Base-by-base conservation (phyloP, 2,329 filamentous ascomycete species). In the Phaeoacremonium minimum region DNA sequence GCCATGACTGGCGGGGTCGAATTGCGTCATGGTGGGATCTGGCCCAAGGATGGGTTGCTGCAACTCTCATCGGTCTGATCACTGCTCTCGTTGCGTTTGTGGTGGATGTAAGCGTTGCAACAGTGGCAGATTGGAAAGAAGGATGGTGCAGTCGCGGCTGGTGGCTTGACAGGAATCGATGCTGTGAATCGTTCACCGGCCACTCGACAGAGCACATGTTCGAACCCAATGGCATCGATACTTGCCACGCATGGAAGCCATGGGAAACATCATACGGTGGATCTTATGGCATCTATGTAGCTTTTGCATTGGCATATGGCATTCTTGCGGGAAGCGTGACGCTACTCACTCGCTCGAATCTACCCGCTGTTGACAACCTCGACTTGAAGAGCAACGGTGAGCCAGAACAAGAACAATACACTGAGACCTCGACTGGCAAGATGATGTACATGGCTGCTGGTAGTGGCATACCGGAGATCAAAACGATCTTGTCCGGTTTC, bases 401-500 rank as follows among this genome's bases (percentile, higher is more conserved):
- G n/a, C 22, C 22, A 9, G n/a, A n/a, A n/a, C 22, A 30, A 18
- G 26, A 11, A 33, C 42, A 28, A 32, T 41, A 14, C 31, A 46
- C 41, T 32, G 33, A n/a, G 34, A 38, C 44, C 2, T 32, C 53
- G 7, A 43, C 46, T 16, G 69, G 66, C 0, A 79, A 78, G 50
- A 60, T 54, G 4, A 76, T 78, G 62, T 79, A 76, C 47, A 73
- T 78, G 69, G 73, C 73, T 4, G 69, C 73, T 20, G 75, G 76
- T 6, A 70, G 64, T 40, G 76, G 76, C 0, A 79, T 80, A 20
- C 76, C 76, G 0, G 75, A 80, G 52, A 78, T 80, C 58, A 80
- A 80, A 52, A 77, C 73, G 2, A 73, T 80, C 28, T 55, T 79
- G 3, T 75, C 71, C 4, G 75, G 75, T n/a, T 80, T 79, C 50